Base-by-base conservation (phyloP, 352 stramenopile genomes). In the Pythium utonaiense region DNA sequence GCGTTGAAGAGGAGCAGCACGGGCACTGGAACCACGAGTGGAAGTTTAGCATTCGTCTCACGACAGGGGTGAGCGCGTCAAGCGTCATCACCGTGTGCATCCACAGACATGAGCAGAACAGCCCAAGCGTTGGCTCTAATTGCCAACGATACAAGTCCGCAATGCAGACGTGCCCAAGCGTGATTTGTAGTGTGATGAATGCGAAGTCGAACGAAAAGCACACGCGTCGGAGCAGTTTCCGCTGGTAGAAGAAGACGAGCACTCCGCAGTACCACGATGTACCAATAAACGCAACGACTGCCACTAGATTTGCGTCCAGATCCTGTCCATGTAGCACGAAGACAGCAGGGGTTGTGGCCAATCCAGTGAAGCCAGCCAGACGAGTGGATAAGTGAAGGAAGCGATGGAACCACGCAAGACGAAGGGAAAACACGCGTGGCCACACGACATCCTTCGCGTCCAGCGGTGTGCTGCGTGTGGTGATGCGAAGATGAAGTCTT, bases 101-200 rank as follows among this genome's bases (percentile, higher is more conserved):
- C 71, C 67, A 78, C 16, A 75, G 34, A 56, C 61, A 67, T 10
- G 17, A 44, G 49, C 47, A 57, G 3, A 31, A 1, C 16, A 69
- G 41, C n/a, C 24, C 27, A n/a, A 55, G 17, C 9, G 40, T 41
- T 6, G 54, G 13, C 16, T 13, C 36, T 6, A 33, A 8, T 5
- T 52, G 30, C 71, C 71, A 78, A 3, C 45, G n/a, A n/a, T 70
- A 67, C 7, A 73, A 52, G n/a, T 69, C 64, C 6, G 60, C 68
- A 12, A 73, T 24, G n/a, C 60, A 66, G 9, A 62, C 14, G 31
- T 62, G 45, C 10, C 66, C 34, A 7, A 50, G 16, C 10, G 48
- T 56, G n/a, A 74, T 9, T 34, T 78, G 71, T 6, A 64, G 21
- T 16, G 71, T 71, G n/a, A 75, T 28, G 44, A 74, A 78, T 1